phyloP scores from a whole-genome alignment of 495 filamentous ascomycete genomes.

The Penicillium longicatenatum region DNA sequence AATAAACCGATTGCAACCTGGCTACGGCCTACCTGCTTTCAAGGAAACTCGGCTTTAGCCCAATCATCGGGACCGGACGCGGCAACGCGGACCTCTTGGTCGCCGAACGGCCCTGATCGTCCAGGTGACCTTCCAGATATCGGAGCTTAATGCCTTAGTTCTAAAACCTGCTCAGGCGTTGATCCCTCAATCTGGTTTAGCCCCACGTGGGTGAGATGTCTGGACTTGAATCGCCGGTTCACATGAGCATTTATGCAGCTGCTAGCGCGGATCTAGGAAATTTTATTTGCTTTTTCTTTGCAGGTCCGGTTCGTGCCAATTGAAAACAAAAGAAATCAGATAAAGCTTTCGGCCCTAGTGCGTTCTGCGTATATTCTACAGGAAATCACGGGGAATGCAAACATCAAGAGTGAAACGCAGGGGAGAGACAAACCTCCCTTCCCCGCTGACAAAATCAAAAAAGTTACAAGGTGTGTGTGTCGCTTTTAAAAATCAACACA shows the following conservation, averaged over 20 bases:
- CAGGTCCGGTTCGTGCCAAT: constrained; percentile 1
- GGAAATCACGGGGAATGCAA: constrained; percentile 40
- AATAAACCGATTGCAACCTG: background rate
- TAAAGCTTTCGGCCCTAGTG: constrained; percentile 29
- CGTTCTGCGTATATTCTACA: constrained; percentile 39
- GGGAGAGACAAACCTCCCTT: constrained; percentile 1
- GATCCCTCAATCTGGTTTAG: constrained; percentile 3
- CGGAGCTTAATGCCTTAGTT: background rate
- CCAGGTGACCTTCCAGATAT: background rate
- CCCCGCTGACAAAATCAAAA: constrained; percentile 11
- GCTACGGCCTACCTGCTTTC: background rate
- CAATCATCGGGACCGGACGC: constrained; percentile 1
- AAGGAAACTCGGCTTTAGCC: background rate
- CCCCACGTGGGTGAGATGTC: constrained; percentile 2
- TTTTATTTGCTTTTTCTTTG: constrained; percentile 1
- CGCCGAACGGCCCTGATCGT: background rate
- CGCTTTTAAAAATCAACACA: background rate
- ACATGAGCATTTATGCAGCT: constrained; percentile 6
- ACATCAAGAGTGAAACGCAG: constrained; percentile 26
- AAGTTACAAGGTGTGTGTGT: constrained; percentile 2
- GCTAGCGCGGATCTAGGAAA: constrained; percentile 7
- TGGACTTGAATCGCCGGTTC: background rate
- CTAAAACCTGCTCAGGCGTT: background rate
- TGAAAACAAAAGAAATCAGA: constrained; percentile 25
- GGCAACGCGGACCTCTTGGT: constrained; percentile 1